These are phyloP conservation scores for Rubroboletus pulcherrimus DNA, from an alignment of 768 basidiomycete genomes.

Conservation along the genomic window DNA sequence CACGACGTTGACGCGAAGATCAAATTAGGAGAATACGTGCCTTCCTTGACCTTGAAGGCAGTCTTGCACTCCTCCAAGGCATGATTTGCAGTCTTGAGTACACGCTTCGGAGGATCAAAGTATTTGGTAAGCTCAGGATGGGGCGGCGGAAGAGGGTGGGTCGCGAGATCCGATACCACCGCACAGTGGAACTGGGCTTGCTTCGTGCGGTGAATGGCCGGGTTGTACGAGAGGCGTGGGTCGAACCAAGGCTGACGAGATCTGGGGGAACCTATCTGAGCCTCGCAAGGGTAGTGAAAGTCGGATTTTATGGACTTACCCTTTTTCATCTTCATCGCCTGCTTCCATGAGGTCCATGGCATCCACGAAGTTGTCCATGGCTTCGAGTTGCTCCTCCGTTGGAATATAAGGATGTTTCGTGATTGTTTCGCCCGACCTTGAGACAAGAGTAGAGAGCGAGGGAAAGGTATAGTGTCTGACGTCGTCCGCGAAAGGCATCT, in stretches of 20 bases:
- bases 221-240: slow-evolving; percentile 75
- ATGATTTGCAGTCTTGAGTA: slow-evolving; percentile 55
- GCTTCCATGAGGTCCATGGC: slow-evolving; percentile 81
- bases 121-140: slow-evolving; percentile 84
- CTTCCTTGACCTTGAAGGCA: slow-evolving; percentile 75
- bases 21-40: slow-evolving; percentile 33
- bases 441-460: slow-evolving; percentile 68
- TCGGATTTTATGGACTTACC: slow-evolving; percentile 41
- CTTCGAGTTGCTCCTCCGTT: slow-evolving; percentile 67
- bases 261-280: slow-evolving; percentile 36
- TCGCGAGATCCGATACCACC: slow-evolving; percentile 66
- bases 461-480: slow-evolving; percentile 84
- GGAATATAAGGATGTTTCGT: slow-evolving; percentile 80
- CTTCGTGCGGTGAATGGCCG: slow-evolving; percentile 85
- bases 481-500: slow-evolving; percentile 98
- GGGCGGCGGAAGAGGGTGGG: slow-evolving; percentile 76
- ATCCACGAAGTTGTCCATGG: slow-evolving; percentile 88
- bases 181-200: slow-evolving; percentile 92
- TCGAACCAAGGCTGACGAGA: slow-evolving; percentile 72
- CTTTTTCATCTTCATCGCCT: slow-evolving; percentile 72
- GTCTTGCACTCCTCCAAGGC: slow-evolving; percentile 60
- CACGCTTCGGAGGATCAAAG: slow-evolving; percentile 70
- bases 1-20: background rate
- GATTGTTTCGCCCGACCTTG: slow-evolving; percentile 70
- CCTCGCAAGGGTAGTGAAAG: background rate